Percentiles rank a stretch among this genome's conserved stretches.
phyloP scores from a whole-genome alignment of 2,329 filamentous ascomycete species.

The Samsoniella hepiali region DNA sequence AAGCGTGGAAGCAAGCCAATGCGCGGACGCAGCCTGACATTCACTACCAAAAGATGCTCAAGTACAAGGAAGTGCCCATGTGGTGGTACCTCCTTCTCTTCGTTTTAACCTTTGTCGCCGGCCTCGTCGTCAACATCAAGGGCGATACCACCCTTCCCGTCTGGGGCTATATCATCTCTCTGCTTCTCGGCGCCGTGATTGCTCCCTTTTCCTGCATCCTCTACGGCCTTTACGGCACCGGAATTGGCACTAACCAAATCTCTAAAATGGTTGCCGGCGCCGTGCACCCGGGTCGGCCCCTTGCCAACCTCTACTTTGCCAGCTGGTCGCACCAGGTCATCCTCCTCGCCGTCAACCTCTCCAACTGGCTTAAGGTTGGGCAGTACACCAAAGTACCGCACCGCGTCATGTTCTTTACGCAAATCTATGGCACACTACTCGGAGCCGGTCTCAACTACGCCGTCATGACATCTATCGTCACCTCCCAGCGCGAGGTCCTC shows the following conservation, averaged over 20 bases:
- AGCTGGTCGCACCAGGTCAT: slow-evolving; percentile 33
- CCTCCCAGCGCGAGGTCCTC: slow-evolving; percentile 40
- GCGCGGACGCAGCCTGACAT: slow-evolving; percentile 31
- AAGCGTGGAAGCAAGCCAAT: slow-evolving; percentile 23
- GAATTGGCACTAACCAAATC: slow-evolving; percentile 25
- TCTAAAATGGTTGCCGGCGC: slow-evolving; percentile 46
- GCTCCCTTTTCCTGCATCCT: slow-evolving; percentile 34
- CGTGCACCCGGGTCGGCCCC: slow-evolving; percentile 37
- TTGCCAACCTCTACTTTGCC: slow-evolving; percentile 44
- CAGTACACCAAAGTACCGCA: slow-evolving; percentile 39
- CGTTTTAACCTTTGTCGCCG: slow-evolving; percentile 31
- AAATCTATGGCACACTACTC: slow-evolving; percentile 39
- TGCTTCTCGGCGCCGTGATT: slow-evolving; percentile 35
- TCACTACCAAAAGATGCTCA: slow-evolving; percentile 40
- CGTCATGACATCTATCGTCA: slow-evolving; percentile 44
- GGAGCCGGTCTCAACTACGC: slow-evolving; percentile 45
- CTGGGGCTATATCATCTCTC: slow-evolving; percentile 36
- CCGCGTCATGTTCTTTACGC: slow-evolving; percentile 38
- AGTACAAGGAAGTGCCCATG: slow-evolving; percentile 37
- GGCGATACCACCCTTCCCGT: slow-evolving; percentile 35
- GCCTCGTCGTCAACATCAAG: slow-evolving; percentile 34
- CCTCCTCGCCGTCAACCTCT: slow-evolving; percentile 30
- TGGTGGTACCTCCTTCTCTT: slow-evolving; percentile 37
- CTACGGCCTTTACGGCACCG: slow-evolving; percentile 23
- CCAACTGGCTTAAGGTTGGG: slow-evolving; percentile 34